A percentile compares a stretch with the other conserved stretches of the same genome.
Evolutionary conservation across 495 filamentous ascomycete genomes (phyloP).

Genomic region (Aspergillus olivimuriae): DNA sequence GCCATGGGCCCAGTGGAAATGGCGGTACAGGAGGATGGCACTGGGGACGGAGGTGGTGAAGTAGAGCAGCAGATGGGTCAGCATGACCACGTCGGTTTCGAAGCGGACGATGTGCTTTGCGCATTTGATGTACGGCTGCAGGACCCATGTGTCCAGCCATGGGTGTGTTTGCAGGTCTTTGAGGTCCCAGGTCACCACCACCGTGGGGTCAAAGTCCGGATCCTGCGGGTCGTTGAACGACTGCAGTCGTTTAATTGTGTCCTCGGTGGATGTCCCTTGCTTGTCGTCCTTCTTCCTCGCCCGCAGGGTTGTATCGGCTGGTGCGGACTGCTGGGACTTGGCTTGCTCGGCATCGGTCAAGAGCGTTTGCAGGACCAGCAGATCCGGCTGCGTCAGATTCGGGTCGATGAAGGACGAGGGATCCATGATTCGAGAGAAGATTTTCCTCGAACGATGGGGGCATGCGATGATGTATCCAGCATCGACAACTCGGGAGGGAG

Average conservation of each 20-base stretch:
- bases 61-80: constrained; percentile 71
- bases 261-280: constrained; percentile 8
- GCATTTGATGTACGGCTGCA: constrained; percentile 51
- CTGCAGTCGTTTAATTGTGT: constrained; percentile 36
- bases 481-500: too few species aligned
- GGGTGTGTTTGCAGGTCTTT: constrained; percentile 27
- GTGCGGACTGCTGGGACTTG: constrained; percentile 8
- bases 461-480: too few species aligned
- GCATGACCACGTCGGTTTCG: constrained; percentile 65
- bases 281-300: constrained; percentile 13
- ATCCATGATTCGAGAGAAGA: too few species aligned
- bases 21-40: constrained; percentile 54
- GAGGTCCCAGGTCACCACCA: constrained; percentile 47
- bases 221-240: constrained; percentile 46
- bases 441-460: too few species aligned
- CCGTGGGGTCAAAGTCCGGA: constrained; percentile 46
- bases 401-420: constrained; percentile 38
- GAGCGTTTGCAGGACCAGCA: constrained; percentile 43
- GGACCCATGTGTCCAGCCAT: constrained; percentile 37
- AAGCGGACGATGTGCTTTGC: constrained; percentile 50
- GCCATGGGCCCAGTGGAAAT: constrained; percentile 61
- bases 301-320: constrained; percentile 10
- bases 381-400: constrained; percentile 43
- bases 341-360: constrained; percentile 22
- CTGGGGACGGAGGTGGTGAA: constrained; percentile 60